Percentiles rank a stretch among this genome's conserved stretches.
phyloP scores from a whole-genome alignment of 495 filamentous ascomycete species.

The Corynascus novoguineensis region DNA sequence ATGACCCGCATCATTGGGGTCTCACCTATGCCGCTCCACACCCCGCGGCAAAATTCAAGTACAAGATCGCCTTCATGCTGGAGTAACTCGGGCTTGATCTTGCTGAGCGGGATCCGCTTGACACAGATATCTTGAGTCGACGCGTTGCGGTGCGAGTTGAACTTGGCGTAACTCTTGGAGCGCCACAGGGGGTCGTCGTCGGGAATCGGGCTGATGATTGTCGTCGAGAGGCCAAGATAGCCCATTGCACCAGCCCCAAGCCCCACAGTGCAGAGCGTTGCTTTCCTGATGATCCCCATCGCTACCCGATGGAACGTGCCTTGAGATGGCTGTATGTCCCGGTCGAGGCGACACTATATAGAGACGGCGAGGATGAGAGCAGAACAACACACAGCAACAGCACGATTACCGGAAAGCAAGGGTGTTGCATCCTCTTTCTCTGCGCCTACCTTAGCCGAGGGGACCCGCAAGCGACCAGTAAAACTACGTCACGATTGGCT shows the following conservation, averaged over 20 bases:
- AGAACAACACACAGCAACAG: background rate
- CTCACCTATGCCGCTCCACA: slow-evolving; percentile 62
- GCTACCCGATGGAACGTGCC: background rate
- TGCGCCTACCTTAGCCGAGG: no score
- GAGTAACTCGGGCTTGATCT: slow-evolving; percentile 60
- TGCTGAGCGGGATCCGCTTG: slow-evolving; percentile 54
- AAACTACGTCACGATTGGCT: slow-evolving; percentile 3
- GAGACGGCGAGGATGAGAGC: background rate
- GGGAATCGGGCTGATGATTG: slow-evolving; percentile 43
- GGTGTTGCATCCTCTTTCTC: no score
- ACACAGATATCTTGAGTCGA: slow-evolving; percentile 57
- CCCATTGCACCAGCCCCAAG: slow-evolving; percentile 30
- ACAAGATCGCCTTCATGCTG: slow-evolving; percentile 55
- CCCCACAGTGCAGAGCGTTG: slow-evolving; percentile 37
- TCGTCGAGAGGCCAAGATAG: slow-evolving; percentile 35
- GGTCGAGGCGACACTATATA: background rate
- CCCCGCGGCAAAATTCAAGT: slow-evolving; percentile 58
- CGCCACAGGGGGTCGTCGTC: slow-evolving; percentile 57
- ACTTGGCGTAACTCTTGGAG: slow-evolving; percentile 47
- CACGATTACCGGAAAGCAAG: no score
- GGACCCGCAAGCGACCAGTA: no score
- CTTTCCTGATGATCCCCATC: slow-evolving; percentile 49
- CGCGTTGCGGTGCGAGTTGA: slow-evolving; percentile 59
- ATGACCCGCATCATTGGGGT: slow-evolving; percentile 4
- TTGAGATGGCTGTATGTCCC: no score